Evolutionary conservation across 176 grass and related monocot species (phyloP), one percentile per base, ranked within the genome.

Genomic region (Aegilops umbellulata): DNA sequence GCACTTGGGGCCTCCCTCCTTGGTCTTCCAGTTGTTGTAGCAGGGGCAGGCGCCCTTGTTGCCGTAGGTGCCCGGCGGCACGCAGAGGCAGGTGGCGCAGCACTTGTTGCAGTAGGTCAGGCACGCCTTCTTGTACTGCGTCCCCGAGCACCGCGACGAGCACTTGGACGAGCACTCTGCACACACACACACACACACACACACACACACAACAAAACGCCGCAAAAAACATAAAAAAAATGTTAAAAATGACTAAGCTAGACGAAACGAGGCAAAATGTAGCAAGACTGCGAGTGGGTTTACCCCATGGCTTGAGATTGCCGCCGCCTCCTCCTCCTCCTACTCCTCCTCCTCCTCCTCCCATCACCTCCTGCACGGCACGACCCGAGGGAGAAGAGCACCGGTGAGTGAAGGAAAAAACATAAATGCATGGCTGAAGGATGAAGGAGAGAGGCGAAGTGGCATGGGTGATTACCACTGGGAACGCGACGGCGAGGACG

Each of bases 1-100:
- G 81, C 89, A 90, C 81, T 90, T 87, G 44, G 85, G 89, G 0
- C 89, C 80, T 67, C 82, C 86, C 51, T 58, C 76, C 85, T 84
- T 90, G 85, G 89, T 90, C 85, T 90, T 93, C 91, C 91, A 93
- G 91, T 93, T 88, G 85, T 90, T 90, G 91, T 93, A 93, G 84
- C 91, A 90, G 23, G 91, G 80, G 77, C 91, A 93, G 10, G 47
- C 84, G 34, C 60, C 76, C 91, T 86, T 90, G 91, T 90, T 88
- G 76, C 91, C 91, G 78, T 93, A 90, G 88, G 49, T 84, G 0
- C 91, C 91, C 9, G 88, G 85, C 1, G 91, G 91, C 64, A 93
- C 91, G 82, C 91, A 93, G 16, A 93, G 77, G 88, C 91, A 93
- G 29, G 3, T 78, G 76, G 77, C 85, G 76, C 88, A 93, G 81